Evolutionary conservation across 1,284 basidiomycete genomes (phyloP), one percentile per base, ranked within the genome.

Genomic region (Ganoderma lingzhi): DNA sequence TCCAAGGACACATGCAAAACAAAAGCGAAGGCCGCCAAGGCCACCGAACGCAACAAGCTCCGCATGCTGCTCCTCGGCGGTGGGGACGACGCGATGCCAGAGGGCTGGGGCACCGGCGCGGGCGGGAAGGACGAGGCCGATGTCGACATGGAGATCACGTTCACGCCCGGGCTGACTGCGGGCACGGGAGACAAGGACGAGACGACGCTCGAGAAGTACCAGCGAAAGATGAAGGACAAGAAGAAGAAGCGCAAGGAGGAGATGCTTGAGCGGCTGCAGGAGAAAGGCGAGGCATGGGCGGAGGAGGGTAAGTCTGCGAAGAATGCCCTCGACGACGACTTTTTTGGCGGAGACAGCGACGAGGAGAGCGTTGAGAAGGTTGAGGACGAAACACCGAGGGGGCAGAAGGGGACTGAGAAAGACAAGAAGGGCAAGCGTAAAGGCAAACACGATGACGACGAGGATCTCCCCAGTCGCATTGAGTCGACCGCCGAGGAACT

Each of bases 91-190:
- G 85, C 87, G 12, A 77, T 94, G 63, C 92, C 93, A 0, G 93
- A 95, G 75, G 93, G 95, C n/a, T 96, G 95, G 95, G 90, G 89
- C 32, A 81, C 82, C 67, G 79, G 79, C 63, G 78, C 79, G 6
- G 78, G 78, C 17, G 84, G 76, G 55, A 83, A 80, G 32, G 78
- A 81, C 37, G 86, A 83, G 28, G 81, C 80, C 60, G 89, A 91
- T 73, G 84, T 91, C 14, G 94, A 96, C 70, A 93, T 98, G 91
- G 93, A 98, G 82, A 93, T 99, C 76, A 98, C 96, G 1, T 98
- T 99, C 80, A 91, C 88, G 28, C 95, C 96, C 0, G 97, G 91
- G 6, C 83, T 98, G 58, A 91, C 84, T 69, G 85, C 84, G 63
- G 78, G 77, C 66, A 87, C 86, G 72, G 84, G 82, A 81, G 80